Conservation (phyloP, 2,329 filamentous ascomycete species). For the Botrytis pseudocinerea region DNA sequence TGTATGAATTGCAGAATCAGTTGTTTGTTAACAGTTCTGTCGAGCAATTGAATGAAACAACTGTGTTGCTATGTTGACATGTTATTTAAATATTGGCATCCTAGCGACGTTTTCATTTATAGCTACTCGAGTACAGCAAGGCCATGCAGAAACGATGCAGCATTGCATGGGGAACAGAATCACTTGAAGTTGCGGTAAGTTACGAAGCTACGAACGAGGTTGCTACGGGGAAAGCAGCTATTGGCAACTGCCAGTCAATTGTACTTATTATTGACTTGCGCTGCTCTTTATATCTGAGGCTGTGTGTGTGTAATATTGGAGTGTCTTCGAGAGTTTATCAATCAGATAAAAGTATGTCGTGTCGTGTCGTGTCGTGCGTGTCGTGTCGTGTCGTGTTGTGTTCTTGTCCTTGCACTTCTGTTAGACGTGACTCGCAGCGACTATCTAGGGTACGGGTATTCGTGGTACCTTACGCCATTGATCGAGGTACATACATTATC, state of each 20-base stretch:
- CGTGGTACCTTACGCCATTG: not conserved
- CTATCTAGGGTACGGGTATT: not conserved
- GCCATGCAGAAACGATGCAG: not conserved
- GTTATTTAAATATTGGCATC: not conserved
- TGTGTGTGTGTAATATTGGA: not conserved
- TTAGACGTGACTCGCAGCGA: not conserved
- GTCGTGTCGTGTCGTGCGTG: not conserved
- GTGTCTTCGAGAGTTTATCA: not conserved
- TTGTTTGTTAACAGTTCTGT: not conserved
- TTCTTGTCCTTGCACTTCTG: not conserved
- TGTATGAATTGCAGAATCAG: not conserved
- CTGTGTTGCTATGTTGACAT: not conserved
- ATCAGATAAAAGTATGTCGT: not conserved
- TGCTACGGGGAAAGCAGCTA: not conserved
- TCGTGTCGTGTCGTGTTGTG: not conserved
- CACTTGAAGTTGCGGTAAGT: slow-evolving; percentile 6
- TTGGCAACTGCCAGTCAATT: not conserved
- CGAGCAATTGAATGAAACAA: not conserved
- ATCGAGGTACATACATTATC: not conserved
- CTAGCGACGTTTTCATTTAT: not conserved
- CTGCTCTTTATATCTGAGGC: not conserved
- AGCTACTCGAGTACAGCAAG: not conserved
- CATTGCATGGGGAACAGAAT: not conserved
- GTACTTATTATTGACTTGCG: not conserved
- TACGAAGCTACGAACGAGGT: not conserved